phyloP scores from a whole-genome alignment of 1,139 yeast genomes.

The Geotrichum citri-aurantii region DNA sequence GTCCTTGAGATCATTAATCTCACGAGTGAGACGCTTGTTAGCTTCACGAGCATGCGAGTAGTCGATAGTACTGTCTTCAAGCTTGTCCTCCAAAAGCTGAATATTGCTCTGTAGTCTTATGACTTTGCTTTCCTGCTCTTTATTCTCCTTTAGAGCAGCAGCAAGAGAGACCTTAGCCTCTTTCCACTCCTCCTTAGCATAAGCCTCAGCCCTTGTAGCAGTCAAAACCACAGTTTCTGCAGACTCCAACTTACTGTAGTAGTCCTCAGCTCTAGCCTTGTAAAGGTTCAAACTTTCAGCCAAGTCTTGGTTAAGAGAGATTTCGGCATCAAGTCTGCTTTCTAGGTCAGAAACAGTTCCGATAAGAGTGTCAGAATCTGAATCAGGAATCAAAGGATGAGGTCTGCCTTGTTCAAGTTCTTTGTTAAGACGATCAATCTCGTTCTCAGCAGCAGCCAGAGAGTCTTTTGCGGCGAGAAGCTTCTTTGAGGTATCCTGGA shows the following conservation, averaged over 20 bases:
- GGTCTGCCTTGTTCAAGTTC: conserved; percentile 34
- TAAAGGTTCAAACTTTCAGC: conserved; percentile 53
- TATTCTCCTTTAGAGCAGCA: conserved; percentile 57
- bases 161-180: conserved; percentile 51
- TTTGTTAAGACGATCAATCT: conserved; percentile 49
- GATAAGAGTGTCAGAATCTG: conserved; percentile 22
- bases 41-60: conserved; percentile 48
- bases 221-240: conserved; percentile 71
- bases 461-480: conserved; percentile 48
- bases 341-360: conserved; percentile 27
- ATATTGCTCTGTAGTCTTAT: conserved; percentile 53
- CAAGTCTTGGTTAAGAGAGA: conserved; percentile 48
- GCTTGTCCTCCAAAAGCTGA: conserved; percentile 50
- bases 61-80: conserved; percentile 56
- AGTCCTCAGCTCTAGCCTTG: conserved; percentile 69
- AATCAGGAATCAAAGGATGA: conserved; percentile 13
- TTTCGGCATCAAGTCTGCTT: conserved; percentile 50
- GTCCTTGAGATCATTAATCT: conserved; percentile 37
- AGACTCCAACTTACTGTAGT: conserved; percentile 64
- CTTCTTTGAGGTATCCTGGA: conserved; percentile 53
- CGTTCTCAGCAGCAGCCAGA: conserved; percentile 40
- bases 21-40: conserved; percentile 44
- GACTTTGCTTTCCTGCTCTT: conserved; percentile 52
- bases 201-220: conserved; percentile 56
- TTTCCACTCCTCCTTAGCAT: conserved; percentile 49